Conservation (phyloP, 441 rosid species). For the Rhodomyrtus psidioides region DNA sequence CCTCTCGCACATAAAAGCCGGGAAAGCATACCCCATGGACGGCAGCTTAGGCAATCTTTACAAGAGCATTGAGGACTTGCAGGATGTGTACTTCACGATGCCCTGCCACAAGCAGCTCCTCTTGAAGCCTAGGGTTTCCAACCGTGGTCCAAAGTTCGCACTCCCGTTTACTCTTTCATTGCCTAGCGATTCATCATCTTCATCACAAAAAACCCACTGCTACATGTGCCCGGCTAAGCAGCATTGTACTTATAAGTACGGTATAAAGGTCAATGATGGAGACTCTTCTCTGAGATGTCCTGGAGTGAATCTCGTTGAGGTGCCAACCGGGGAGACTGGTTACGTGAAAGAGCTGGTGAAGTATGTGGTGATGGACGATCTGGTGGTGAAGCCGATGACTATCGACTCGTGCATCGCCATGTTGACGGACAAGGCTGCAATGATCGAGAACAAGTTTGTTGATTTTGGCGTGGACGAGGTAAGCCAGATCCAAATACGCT, state of each 20-base stretch:
- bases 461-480: neutral
- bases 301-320: neutral
- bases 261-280: neutral
- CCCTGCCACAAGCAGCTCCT: neutral
- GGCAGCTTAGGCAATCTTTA: neutral
- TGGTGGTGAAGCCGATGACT: neutral
- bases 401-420: neutral
- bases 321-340: neutral
- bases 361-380: slow-evolving; percentile 1
- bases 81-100: neutral
- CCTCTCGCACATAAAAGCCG: neutral
- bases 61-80: neutral
- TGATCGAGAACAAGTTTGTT: neutral
- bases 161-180: neutral
- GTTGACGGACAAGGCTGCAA: neutral
- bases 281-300: neutral
- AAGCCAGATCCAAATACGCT: no score
- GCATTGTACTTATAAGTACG: neutral
- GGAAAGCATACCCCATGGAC: neutral
- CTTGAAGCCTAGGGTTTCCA: neutral
- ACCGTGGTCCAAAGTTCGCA: neutral
- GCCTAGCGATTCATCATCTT: neutral
- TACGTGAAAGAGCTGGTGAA: no score
- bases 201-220: neutral
- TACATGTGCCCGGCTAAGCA: neutral